These are phyloP conservation scores for Trifolium dubium DNA, from an alignment of 306 rosid species.

Conservation along the genomic window DNA sequence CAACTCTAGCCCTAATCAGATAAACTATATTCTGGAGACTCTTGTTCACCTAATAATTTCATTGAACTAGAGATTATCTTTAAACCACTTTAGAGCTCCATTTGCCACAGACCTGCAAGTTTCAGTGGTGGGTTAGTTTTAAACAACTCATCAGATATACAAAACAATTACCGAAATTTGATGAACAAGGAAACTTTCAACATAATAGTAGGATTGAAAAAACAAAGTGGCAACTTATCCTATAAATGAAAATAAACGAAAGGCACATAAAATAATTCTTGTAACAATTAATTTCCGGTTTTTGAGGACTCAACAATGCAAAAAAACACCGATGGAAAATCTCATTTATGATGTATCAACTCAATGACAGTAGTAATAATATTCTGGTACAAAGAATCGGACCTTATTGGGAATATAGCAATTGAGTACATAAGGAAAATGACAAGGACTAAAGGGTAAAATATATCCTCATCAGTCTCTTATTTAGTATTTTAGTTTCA, in stretches of 20 bases:
- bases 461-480: background rate
- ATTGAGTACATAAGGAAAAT: background rate
- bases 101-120: conserved; percentile 76
- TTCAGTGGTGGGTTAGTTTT: conserved; percentile 3
- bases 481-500: conserved; percentile 8
- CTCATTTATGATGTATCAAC: conserved; percentile 5
- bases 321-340: conserved; percentile 21
- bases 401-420: conserved; percentile 18
- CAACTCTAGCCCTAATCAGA: conserved; percentile 30
- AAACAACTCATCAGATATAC: conserved; percentile 30
- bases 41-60: conserved; percentile 20
- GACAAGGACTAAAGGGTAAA: conserved; percentile 14
- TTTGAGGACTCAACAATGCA: conserved; percentile 28
- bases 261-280: background rate
- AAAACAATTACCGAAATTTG: conserved; percentile 6
- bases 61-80: conserved; percentile 74
- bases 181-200: conserved; percentile 1
- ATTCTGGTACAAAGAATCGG: conserved; percentile 4
- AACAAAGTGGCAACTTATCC: conserved; percentile 24
- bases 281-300: conserved; percentile 18
- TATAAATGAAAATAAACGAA: conserved; percentile 8
- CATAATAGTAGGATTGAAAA: background rate
- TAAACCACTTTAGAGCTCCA: conserved; percentile 92
- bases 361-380: background rate
- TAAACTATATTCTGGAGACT: conserved; percentile 38